Base-by-base conservation (phyloP, 1,284 basidiomycete species). In the Ganoderma multipileum region DNA sequence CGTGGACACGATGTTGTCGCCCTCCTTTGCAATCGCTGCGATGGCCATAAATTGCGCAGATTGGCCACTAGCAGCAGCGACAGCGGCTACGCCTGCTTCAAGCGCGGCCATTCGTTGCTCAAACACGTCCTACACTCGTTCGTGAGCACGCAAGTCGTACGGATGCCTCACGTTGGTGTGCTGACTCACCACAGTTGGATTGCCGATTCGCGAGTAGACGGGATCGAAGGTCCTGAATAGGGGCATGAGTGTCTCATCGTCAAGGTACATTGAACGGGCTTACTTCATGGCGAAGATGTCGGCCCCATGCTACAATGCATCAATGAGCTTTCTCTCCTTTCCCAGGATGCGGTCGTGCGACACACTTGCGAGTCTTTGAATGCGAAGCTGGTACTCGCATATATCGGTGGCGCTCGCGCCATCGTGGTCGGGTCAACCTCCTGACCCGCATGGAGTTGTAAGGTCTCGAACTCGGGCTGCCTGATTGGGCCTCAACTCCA, bases 381-480 rank as follows among this genome's bases (percentile, higher is more conserved):
- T 30, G 91, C 90, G 75, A 90, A 95, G 69, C 91, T 92, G 0
- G 91, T 91, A 1, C 90, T 84, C 1, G 91, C 88, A 69, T 95
- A 95, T 80, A 96, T 95, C 1, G 95, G 95, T 0, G 91, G 89
- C 12, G 95, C 95, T 12, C 94, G 89, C 1, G 95, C 89, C 69
- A 92, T 91, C 30, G 91, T 94, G 26, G 89, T 80, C 0, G 89
- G 83, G 81, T 95, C 94, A 8, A 88, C 85, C 16, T 81, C 80
- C 76, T 95, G 92, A 8, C 95, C 95, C 36, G 91, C 95, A 76
- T 96, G 95, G 30, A 96, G 83, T 81, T 95, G 92, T 57, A 94
- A 81, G 2, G 94, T 95, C 76, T 95, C 93, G 75, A 94, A 95
- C 76, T 93, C 91, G 59, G 90, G 89, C 71, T 85, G 83, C 79